These are phyloP conservation scores for Wickerhamiella parazyma DNA, from an alignment of 805 yeast species.

Conservation along the genomic window DNA sequence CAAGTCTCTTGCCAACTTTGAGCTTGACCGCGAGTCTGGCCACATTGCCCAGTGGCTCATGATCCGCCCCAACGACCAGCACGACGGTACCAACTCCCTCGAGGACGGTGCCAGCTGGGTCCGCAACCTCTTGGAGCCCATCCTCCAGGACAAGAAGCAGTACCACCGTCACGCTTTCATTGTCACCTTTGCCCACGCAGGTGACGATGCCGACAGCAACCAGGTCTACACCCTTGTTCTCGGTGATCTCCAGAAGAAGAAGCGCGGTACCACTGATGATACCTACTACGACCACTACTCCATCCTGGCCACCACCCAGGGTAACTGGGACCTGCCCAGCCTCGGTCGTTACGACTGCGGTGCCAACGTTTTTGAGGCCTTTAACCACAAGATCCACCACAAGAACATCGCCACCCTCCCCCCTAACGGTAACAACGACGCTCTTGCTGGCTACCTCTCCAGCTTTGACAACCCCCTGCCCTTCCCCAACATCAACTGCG, in stretches of 20 bases:
- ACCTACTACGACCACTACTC: constrained; percentile 43
- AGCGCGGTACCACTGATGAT: constrained; percentile 33
- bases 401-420: constrained; percentile 14
- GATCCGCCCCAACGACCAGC: constrained; percentile 41
- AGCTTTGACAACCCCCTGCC: constrained; percentile 16
- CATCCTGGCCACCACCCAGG: constrained; percentile 35
- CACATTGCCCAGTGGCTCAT: constrained; percentile 39
- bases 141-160: constrained; percentile 25
- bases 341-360: constrained; percentile 39
- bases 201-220: constrained; percentile 33
- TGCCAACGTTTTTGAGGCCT: constrained; percentile 35
- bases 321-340: constrained; percentile 37
- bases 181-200: constrained; percentile 39
- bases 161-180: constrained; percentile 38
- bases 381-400: constrained; percentile 27
- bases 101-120: constrained; percentile 36
- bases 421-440: constrained; percentile 20
- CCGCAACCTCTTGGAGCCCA: constrained; percentile 30
- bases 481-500: constrained; percentile 23
- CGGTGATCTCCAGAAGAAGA: constrained; percentile 34
- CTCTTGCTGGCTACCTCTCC: constrained; percentile 19
- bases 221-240: constrained; percentile 34
- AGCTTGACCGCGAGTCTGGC: constrained; percentile 29
- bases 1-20: constrained; percentile 36
- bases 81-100: constrained; percentile 40